Evolutionary conservation across 495 filamentous ascomycete species (phyloP).

Genomic region (Letharia lupina): DNA sequence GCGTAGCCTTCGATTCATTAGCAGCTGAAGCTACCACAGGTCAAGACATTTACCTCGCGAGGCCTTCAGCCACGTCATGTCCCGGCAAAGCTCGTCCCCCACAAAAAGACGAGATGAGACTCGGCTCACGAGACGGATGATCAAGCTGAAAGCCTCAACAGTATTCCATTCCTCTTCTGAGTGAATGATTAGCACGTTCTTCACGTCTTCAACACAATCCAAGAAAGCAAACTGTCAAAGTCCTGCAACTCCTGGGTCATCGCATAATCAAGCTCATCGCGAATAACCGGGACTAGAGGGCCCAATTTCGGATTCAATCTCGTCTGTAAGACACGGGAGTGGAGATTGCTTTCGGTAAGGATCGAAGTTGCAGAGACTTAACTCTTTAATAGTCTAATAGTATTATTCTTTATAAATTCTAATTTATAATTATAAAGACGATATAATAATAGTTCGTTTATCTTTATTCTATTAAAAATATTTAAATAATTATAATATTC

Average conservation of each 20-base stretch:
- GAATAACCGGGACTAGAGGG: background rate
- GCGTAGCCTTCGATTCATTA: no score
- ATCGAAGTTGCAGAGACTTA: background rate
- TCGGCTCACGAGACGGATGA: background rate
- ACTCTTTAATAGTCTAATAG: no score
- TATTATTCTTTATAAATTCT: no score
- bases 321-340: background rate
- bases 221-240: background rate
- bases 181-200: background rate
- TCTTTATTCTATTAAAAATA: no score
- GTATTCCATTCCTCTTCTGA: background rate
- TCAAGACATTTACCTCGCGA: background rate
- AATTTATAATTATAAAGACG: no score
- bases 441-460: no score
- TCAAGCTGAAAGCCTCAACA: background rate
- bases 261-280: background rate
- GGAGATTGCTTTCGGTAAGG: background rate
- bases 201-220: background rate
- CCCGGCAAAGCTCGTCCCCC: background rate
- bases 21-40: no score
- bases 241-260: background rate
- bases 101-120: slow-evolving; percentile 6
- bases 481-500: no score
- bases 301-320: background rate
- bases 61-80: background rate